A percentile compares a stretch with the other conserved stretches of the same genome.
These are phyloP conservation scores for Priceomyces fermenticarens DNA, from an alignment of 805 yeast genomes.

Conservation along the genomic window DNA sequence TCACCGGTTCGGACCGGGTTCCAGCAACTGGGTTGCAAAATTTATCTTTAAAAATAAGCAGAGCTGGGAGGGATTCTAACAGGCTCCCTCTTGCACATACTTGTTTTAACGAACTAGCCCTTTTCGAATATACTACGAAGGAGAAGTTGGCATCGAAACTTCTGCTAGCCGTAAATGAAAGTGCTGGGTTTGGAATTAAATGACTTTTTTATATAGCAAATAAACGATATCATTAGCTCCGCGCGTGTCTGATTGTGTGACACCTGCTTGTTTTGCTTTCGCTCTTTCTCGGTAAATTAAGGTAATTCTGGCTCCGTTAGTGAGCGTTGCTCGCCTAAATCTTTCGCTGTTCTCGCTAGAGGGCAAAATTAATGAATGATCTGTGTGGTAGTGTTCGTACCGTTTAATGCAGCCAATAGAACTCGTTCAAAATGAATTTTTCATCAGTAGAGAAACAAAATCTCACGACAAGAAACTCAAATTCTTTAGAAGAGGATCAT, in stretches of 20 bases:
- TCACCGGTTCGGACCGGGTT: conserved; percentile 87
- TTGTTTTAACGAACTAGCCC: conserved; percentile 85
- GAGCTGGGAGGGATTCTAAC: conserved; percentile 34
- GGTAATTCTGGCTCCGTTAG: too few relatives aligned
- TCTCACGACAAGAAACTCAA: neutral
- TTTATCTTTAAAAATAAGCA: conserved; percentile 67
- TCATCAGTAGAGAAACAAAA: conserved; percentile 1
- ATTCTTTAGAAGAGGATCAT: neutral
- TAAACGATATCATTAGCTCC: too few relatives aligned
- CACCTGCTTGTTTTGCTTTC: too few relatives aligned
- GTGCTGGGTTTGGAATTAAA: conserved; percentile 83
- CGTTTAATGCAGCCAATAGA: conserved; percentile 9
- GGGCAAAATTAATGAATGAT: too few relatives aligned
- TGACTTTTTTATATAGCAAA: conserved; percentile 17
- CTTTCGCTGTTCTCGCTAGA: too few relatives aligned
- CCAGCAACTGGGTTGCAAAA: conserved; percentile 91
- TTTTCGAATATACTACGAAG: conserved; percentile 60
- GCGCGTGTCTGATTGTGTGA: too few relatives aligned
- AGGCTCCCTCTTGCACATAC: conserved; percentile 87
- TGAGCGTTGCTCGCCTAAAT: too few relatives aligned
- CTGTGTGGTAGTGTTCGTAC: too few relatives aligned
- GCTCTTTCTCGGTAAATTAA: too few relatives aligned
- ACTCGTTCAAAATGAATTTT: conserved; percentile 8
- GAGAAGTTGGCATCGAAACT: conserved; percentile 59
- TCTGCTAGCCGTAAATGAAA: conserved; percentile 66